Evolutionary conservation across 2,329 filamentous ascomycete species (phyloP).

Genomic region (Septoria linicola): DNA sequence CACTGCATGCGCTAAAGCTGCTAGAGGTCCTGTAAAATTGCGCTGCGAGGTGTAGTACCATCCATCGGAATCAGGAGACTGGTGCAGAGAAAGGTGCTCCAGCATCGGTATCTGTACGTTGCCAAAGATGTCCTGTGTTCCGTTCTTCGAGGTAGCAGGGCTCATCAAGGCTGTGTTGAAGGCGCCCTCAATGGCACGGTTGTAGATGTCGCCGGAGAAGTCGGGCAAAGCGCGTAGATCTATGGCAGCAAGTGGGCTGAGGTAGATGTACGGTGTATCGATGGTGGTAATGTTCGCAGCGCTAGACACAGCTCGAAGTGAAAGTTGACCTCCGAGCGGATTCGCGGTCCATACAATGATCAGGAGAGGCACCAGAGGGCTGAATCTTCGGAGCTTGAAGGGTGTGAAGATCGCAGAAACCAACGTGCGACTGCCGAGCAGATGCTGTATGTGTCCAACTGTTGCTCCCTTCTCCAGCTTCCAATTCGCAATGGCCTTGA

Average conservation of each 20-base stretch:
- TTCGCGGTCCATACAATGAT: conserved; percentile 1
- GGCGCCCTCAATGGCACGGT: not conserved
- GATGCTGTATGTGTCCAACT: conserved; percentile 17
- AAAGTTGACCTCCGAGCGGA: conserved; percentile 8
- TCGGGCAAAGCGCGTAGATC: not conserved
- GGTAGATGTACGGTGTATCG: conserved; percentile 13
- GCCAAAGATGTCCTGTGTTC: conserved; percentile 21
- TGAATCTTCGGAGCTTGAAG: conserved; percentile 11
- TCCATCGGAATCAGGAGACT: not conserved
- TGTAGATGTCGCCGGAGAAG: not conserved
- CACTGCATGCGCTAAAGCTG: not conserved
- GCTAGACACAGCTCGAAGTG: conserved; percentile 14
- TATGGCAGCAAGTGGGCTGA: not conserved
- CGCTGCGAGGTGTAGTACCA: not conserved
- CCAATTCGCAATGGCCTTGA: conserved; percentile 18
- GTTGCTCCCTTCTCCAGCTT: conserved; percentile 19
- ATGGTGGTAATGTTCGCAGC: conserved; percentile 3
- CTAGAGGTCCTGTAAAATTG: not conserved
- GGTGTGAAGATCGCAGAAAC: conserved; percentile 14
- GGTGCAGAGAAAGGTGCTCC: conserved; percentile 12
- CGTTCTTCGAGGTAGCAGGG: conserved; percentile 15
- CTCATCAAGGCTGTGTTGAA: conserved; percentile 3
- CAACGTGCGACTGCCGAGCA: conserved; percentile 20
- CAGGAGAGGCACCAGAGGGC: conserved; percentile 9
- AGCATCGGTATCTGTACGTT: conserved; percentile 24